These are phyloP conservation scores for Lactarius hatsudake DNA, from an alignment of 768 basidiomycete species.

Conservation along the genomic window DNA sequence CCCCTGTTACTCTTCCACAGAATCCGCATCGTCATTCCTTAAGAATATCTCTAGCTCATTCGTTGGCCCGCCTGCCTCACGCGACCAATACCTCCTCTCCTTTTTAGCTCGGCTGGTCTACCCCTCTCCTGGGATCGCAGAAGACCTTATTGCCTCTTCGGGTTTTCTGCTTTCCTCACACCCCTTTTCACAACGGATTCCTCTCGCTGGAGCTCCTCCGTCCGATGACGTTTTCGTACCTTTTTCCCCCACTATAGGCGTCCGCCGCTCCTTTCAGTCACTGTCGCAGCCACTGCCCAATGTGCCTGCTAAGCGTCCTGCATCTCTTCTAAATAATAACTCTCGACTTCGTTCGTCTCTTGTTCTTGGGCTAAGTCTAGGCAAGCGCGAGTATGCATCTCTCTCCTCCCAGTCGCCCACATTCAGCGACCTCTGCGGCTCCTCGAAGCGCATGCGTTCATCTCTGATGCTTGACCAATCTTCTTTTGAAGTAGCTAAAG, in stretches of 20 bases:
- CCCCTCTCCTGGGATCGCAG: constrained; percentile 6
- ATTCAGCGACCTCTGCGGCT: constrained; percentile 45
- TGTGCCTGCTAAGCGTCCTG: constrained; percentile 15
- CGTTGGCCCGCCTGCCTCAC: constrained; percentile 15
- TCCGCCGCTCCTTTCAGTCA: neutral
- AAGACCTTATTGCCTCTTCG: constrained; percentile 6
- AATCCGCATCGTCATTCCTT: constrained; percentile 16
- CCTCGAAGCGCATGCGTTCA: constrained; percentile 47
- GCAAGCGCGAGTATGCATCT: constrained; percentile 19
- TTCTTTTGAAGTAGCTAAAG: constrained; percentile 32
- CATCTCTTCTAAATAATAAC: constrained; percentile 14
- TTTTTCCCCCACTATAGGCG: neutral
- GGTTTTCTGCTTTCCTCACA: neutral
- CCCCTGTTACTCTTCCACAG: constrained; percentile 18
- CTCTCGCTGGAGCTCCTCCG: neutral
- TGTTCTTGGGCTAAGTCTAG: constrained; percentile 1
- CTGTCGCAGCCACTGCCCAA: neutral
- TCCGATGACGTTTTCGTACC: neutral
- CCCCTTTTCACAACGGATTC: constrained; percentile 4
- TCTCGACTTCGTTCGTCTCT: neutral
- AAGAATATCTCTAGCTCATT: constrained; percentile 9
- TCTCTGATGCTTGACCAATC: constrained; percentile 39
- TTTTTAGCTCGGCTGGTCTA: constrained; percentile 23
- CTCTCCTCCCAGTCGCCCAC: constrained; percentile 16
- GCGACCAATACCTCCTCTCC: constrained; percentile 22